Evolutionary conservation across 1,284 basidiomycete species (phyloP), one percentile per base, ranked within the genome.

Genomic region (Pseudozyma sp.): DNA sequence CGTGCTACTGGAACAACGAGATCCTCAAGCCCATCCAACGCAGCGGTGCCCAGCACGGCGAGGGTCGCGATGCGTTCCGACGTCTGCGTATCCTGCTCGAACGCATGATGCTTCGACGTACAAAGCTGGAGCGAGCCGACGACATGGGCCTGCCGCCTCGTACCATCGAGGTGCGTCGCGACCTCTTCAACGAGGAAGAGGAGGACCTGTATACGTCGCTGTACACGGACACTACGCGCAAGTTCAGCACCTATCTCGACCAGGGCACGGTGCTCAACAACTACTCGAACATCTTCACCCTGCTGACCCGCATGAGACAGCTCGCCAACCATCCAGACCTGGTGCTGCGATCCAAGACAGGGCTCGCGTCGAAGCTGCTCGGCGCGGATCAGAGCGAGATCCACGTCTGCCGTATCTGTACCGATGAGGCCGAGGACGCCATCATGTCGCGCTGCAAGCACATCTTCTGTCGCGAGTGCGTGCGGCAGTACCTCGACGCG

Each of bases 61-160:
- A 84, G 50, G 83, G 83, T 16, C 60, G 61, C 5, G 78, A 81
- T 35, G 81, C 83, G 1, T 83, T 83, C 63, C 49, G 52, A 9
- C 79, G 80, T 42, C 61, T 85, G 46, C 80, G 81, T 17, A 89
- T 94, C 49, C 86, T 99, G 31, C 87, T 99, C 17, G 94, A 96
- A 83, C 88, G 93, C 61, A 94, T 99, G 92, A 99, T 99, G 97
- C 88, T 99, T 50, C 90, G 95, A 31, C 53, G 62, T 57, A 80
- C 57, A 17, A 81, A 94, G 90, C 86, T 99, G 42, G 93, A 99
- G 89, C 89, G 93, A 52, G 96, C 96, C 1, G 97, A 99, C 82
- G 97, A 99, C 84, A 90, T 99, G 51, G 97, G 94, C 6, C 87
- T 99, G n/a, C 97, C 97, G 4, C 97, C 97, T 4, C 89, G 97